Percentiles rank a stretch among this genome's conserved stretches.
Conservation (phyloP, 1,284 basidiomycete genomes). For the Xerocomus amazonicus region DNA sequence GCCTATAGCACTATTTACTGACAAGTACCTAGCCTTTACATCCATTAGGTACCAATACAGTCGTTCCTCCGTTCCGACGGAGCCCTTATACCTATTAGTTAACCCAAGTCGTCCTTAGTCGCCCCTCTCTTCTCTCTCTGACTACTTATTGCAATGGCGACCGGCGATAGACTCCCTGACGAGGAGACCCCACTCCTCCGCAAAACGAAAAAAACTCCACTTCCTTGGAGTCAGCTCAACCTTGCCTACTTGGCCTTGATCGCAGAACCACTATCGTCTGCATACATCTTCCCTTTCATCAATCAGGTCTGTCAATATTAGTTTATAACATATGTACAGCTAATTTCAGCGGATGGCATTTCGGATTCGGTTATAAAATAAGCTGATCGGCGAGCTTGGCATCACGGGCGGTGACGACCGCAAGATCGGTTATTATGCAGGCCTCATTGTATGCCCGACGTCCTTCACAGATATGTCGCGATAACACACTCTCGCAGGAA, state of each 20-base stretch:
- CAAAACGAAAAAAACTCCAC: background rate
- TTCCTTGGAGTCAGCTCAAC: background rate
- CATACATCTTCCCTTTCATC: background rate
- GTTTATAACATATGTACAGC: background rate
- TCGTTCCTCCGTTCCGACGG: too few species aligned
- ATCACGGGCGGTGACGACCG: background rate
- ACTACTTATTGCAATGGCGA: background rate
- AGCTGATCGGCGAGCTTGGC: background rate
- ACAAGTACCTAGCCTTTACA: too few species aligned
- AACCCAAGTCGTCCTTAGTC: too few species aligned
- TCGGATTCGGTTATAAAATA: background rate
- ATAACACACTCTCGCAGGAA: background rate
- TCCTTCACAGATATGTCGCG: background rate
- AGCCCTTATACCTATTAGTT: too few species aligned
- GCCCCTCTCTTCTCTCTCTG: background rate
- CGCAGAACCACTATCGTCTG: background rate
- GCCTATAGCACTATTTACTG: too few species aligned
- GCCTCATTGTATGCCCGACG: background rate
- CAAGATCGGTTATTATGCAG: slow-evolving; percentile 1
- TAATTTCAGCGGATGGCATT: too few species aligned
- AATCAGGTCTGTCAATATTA: background rate
- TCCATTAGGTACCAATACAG: too few species aligned
- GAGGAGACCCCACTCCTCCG: background rate
- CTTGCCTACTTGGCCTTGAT: background rate
- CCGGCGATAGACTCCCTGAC: background rate